Conservation (phyloP, 768 basidiomycete genomes). For the Tricholomella constricta region DNA sequence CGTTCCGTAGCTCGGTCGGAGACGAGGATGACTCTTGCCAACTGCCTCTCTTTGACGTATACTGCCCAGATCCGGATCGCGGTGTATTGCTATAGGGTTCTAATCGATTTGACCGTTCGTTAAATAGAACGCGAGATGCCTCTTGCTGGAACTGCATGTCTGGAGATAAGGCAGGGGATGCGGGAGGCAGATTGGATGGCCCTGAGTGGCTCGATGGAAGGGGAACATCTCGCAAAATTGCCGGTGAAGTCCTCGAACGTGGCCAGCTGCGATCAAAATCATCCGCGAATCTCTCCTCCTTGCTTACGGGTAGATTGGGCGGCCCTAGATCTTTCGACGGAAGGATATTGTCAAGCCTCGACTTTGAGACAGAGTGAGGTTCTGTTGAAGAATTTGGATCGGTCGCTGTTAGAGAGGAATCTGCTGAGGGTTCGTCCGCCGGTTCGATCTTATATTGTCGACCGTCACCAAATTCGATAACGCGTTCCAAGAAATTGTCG, state of each 20-base stretch:
- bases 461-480: slow-evolving; percentile 96
- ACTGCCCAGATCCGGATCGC: slow-evolving; percentile 42
- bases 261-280: slow-evolving; percentile 98
- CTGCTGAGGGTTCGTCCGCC: slow-evolving; percentile 28
- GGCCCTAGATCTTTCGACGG: slow-evolving; percentile 23
- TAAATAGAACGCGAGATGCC: slow-evolving; percentile 82
- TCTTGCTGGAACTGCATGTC: slow-evolving; percentile 53
- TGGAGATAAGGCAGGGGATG: slow-evolving; percentile 37
- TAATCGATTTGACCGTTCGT: slow-evolving; percentile 87
- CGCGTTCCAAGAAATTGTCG: slow-evolving; percentile 83
- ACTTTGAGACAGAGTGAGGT: slow-evolving; percentile 14
- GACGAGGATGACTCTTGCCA: slow-evolving; percentile 42
- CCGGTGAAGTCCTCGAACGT: slow-evolving; percentile 57
- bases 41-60: slow-evolving; percentile 44
- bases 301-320: slow-evolving; percentile 56
- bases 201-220: slow-evolving; percentile 23
- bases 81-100: slow-evolving; percentile 75
- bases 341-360: slow-evolving; percentile 21
- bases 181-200: slow-evolving; percentile 25
- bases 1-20: slow-evolving; percentile 42
- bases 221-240: slow-evolving; percentile 43
- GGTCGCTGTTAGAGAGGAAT: slow-evolving; percentile 26
- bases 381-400: slow-evolving; percentile 26
- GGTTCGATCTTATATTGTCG: slow-evolving; percentile 84
- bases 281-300: slow-evolving; percentile 88